phyloP scores from a whole-genome alignment of 2,329 filamentous ascomycete genomes.

The Phaeosphaeria sp. region DNA sequence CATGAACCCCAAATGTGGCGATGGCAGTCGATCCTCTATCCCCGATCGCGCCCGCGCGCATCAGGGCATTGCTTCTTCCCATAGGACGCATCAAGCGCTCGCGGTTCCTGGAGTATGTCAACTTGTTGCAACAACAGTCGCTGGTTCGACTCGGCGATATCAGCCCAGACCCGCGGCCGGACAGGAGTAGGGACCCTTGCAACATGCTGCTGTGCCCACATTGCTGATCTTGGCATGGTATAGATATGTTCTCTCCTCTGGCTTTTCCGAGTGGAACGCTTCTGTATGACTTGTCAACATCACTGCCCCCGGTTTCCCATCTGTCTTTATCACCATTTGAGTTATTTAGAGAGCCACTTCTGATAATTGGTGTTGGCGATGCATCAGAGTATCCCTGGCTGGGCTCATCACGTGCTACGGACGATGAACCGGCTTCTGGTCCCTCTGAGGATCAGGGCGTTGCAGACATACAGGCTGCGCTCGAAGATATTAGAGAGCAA shows the following conservation, averaged over 20 bases:
- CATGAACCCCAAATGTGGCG: constrained; percentile 56
- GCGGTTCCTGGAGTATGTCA: constrained; percentile 79
- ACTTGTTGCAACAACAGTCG: constrained; percentile 78
- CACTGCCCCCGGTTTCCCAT: constrained; percentile 80
- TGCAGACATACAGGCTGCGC: constrained; percentile 62
- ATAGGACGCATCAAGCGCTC: constrained; percentile 84
- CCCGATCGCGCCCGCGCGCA: constrained; percentile 83
- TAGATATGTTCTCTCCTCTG: constrained; percentile 93
- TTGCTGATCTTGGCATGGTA: constrained; percentile 40
- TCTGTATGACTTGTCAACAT: constrained; percentile 85
- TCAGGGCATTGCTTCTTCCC: constrained; percentile 86
- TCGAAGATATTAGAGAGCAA: constrained; percentile 73
- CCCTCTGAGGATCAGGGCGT: constrained; percentile 32
- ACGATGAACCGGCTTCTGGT: constrained; percentile 10
- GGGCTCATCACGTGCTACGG: constrained; percentile 51
- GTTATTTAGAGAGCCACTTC: constrained; percentile 82
- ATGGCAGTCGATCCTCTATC: constrained; percentile 91
- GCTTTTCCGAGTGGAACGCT: constrained; percentile 86
- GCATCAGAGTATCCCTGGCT: constrained; percentile 65
- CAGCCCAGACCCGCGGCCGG: constrained; percentile 81
- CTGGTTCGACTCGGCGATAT: constrained; percentile 86
- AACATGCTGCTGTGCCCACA: constrained; percentile 23
- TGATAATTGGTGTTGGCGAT: constrained; percentile 85
- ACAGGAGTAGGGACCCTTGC: constrained; percentile 72
- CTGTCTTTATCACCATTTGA: constrained; percentile 87